Base-by-base conservation (phyloP, 140 eudicot genomes). In the Erigeron philadelphicus region DNA sequence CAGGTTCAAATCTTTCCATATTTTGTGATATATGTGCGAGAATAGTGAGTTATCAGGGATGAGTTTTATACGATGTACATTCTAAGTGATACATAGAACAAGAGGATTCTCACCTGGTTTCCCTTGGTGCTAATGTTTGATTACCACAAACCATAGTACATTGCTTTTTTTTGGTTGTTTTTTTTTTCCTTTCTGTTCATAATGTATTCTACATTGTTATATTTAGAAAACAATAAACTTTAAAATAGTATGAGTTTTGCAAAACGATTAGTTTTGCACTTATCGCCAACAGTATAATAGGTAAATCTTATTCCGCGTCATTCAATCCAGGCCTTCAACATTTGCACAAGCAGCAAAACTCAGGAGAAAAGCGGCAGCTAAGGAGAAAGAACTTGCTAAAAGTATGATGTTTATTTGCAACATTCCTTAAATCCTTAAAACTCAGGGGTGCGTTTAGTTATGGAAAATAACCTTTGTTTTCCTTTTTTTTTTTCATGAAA, bases 281-380 rank as follows among this genome's bases (percentile, higher is more conserved):
- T 41, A n/a, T n/a, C n/a, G n/a, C n/a, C n/a, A 63, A 62, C 50
- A 8, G 52, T 53, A n/a, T 60, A 31, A 72, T 7, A 31, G 42
- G 23, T 25, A 31, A 66, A 21, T 21, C 25, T 21, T 12, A 16
- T 72, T 2, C 50, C 11, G 38, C 50, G 11, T 50, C 66, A 64
- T 81, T 75, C 60, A 60, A 67, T 74, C 41, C 79, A 91, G 97
- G 82, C 97, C 97, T 75, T 86, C 97, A 72, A 91, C 97, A 35
- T 91, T 91, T 86, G 97, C 96, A 59, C 97, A 91, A 84, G 97
- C 97, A 46, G 96, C 97, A 47, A 91, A 91, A 79, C 88, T 91
- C 17, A 88, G 85, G 78, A 91, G 97, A 83, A 82, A 67, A 76
- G 97, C 97, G 31, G 89, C 87, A 82, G 86, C 95, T 45, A 91